Percentiles rank a stretch among this genome's conserved stretches.
phyloP scores from a whole-genome alignment of 306 rosid genomes.

The Quercus cerris region DNA sequence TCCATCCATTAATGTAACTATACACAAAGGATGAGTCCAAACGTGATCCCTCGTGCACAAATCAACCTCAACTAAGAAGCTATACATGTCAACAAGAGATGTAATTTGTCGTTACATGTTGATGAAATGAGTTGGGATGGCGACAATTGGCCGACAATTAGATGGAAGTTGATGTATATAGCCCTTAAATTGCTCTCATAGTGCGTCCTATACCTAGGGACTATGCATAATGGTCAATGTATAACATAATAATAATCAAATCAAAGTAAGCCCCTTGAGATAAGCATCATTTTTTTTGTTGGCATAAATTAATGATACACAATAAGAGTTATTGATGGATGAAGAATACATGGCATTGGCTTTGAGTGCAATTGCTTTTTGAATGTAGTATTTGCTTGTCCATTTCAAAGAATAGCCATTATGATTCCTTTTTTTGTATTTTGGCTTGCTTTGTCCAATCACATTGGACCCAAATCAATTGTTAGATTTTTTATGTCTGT shows the following conservation, averaged over 20 bases:
- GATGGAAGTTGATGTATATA: conserved; percentile 16
- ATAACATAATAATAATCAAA: conserved; percentile 8
- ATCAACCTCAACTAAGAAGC: conserved; percentile 9
- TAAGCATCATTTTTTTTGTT: background rate
- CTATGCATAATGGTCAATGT: conserved; percentile 13
- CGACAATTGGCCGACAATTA: conserved; percentile 47
- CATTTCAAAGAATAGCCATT: background rate
- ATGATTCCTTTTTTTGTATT: conserved; percentile 4
- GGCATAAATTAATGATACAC: conserved; percentile 31
- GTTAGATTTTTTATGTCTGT: conserved; percentile 31
- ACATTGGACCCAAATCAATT: conserved; percentile 27
- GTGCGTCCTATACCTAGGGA: background rate
- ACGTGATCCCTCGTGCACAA: background rate
- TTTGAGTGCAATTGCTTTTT: conserved; percentile 19
- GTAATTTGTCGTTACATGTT: background rate
- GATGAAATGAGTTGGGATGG: conserved; percentile 3
- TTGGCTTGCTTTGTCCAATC: conserved; percentile 30
- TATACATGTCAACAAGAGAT: conserved; percentile 6
- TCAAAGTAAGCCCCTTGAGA: background rate
- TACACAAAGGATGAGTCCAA: background rate
- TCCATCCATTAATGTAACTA: background rate
- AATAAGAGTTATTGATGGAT: conserved; percentile 15
- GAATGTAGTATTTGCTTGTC: conserved; percentile 9
- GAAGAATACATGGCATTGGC: conserved; percentile 16
- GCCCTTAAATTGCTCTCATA: background rate